These are phyloP conservation scores for Fomitopsis serialis DNA, from an alignment of 768 basidiomycete species.

Conservation along the genomic window DNA sequence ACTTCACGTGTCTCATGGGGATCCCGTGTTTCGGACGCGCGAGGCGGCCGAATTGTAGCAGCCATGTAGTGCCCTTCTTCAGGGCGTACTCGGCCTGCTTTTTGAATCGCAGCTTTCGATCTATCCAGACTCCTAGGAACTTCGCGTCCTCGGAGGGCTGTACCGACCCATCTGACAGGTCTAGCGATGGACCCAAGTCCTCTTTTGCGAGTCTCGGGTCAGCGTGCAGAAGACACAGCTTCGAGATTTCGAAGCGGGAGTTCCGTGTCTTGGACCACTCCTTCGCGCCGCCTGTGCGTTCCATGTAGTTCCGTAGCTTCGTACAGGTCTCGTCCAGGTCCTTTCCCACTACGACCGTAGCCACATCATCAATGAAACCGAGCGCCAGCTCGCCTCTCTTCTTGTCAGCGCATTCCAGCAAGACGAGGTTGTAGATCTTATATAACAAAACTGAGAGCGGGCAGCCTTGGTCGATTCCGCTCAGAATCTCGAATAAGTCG, in stretches of 20 bases:
- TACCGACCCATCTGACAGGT: constrained; percentile 13
- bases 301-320: constrained; percentile 9
- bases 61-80: constrained; percentile 19
- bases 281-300: constrained; percentile 12
- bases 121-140: constrained; percentile 27
- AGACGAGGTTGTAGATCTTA: constrained; percentile 27
- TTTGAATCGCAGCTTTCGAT: constrained; percentile 23
- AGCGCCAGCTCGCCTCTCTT: constrained; percentile 8
- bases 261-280: constrained; percentile 26
- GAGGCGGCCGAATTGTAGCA: constrained; percentile 16
- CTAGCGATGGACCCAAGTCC: constrained; percentile 3
- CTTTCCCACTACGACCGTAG: not conserved
- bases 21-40: constrained; percentile 16
- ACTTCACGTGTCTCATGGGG: constrained; percentile 5
- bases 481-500: constrained; percentile 10
- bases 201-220: not conserved
- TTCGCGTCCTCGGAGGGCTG: constrained; percentile 13
- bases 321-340: constrained; percentile 4
- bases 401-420: constrained; percentile 4
- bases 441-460: constrained; percentile 26
- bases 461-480: constrained; percentile 30
- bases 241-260: constrained; percentile 16
- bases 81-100: constrained; percentile 13
- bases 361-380: constrained; percentile 16
- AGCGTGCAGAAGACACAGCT: constrained; percentile 11